Base-by-base conservation (phyloP, 768 basidiomycete genomes). In the Phlebiopsis flavidoalba region DNA sequence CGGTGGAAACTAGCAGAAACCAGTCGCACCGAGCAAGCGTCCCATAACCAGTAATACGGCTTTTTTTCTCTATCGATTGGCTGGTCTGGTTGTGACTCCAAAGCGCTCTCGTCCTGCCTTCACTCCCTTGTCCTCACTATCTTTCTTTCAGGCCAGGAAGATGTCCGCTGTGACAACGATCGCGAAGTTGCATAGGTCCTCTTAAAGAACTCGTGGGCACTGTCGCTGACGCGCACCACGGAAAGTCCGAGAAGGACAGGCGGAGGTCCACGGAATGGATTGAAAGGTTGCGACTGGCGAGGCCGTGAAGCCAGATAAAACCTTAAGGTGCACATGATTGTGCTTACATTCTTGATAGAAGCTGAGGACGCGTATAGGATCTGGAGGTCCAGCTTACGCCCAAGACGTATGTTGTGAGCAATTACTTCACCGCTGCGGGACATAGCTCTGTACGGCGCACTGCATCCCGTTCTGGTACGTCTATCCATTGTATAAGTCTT, bases 351-450 rank as follows among this genome's bases (percentile, higher is more conserved):
- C 7, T 24, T 14, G 31, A 17, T 31, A 22, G 45, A 21, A 53
- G 35, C 45, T 60, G 58, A 43, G 64, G 53, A 53, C 7, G 5
- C 5, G 15, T 45, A 8, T 63, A 97, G 94, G 81, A 82, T 35
- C 78, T 98, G 63, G 85, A 96, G 69, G 73, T 81, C 1, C 74
- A 85, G 49, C 80, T 98, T 53, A 75, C 82, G 14, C 84, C 91
- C 22, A 82, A 87, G 67, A 97, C 95, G 22, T 98, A 93, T 74
- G 73, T 95, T 67, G 89, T 94, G 66, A 83, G 83, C 71, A 91
- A 92, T 74, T 83, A 89, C 66, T 78, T 94, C 58, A 93, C 94
- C 19, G 89, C 86, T 3, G 96, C 95, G 49, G n/a, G 97, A 99
- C 73, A 83, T 94, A 58, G 91, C 91, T 10, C 74, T 98, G 53